Base-by-base conservation (phyloP, 176 grass and related monocot genomes). In the Elymus sibiricus region DNA sequence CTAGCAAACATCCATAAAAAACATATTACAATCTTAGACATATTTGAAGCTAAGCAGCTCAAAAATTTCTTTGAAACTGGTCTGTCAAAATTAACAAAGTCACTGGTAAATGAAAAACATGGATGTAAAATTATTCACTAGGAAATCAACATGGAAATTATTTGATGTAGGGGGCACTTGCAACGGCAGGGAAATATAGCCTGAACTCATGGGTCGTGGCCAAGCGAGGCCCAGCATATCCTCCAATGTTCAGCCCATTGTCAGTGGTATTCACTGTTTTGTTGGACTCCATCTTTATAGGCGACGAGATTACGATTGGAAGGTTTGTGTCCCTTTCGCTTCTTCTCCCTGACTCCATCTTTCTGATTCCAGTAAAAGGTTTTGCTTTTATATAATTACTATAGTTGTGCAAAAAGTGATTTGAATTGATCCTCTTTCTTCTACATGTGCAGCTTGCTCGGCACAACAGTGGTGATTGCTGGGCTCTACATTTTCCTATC, bases 181-280 rank as follows among this genome's bases (percentile, higher is more conserved):
- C 78, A 71, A 95, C 93, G 1, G 90, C 88, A 0, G 85, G 29
- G 0, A 90, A 66, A 55, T 95, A 89, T 24, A 68, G 78, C 19
- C 4, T 95, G 49, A 92, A 91, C 11, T 92, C 87, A 9, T 92
- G 83, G 83, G 93, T 81, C 19, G 81, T 95, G 7, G 69, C 86
- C n/a, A 79, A 77, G 39, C 61, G 86, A 68, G 93, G 93, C 34
- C 85, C 93, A 11, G 34, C 82, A 3, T 92, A 95, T 71, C 93
- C 93, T 56, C 59, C 90, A 7, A 90, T 90, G 82, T 95, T 95
- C 59, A 86, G 7, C 25, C 82, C 90, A 40, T 85, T 95, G 15
- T 88, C 87, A 1, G 44, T 94, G 15, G 68, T 94, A 27, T 92
- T 92, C 59, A 88, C 87, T 26, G 64, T 55, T 32, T 19, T 90